A percentile compares a stretch with the other conserved stretches of the same genome.
phyloP scores from a whole-genome alignment of 1,284 basidiomycete species.

The Puccinia hordei region DNA sequence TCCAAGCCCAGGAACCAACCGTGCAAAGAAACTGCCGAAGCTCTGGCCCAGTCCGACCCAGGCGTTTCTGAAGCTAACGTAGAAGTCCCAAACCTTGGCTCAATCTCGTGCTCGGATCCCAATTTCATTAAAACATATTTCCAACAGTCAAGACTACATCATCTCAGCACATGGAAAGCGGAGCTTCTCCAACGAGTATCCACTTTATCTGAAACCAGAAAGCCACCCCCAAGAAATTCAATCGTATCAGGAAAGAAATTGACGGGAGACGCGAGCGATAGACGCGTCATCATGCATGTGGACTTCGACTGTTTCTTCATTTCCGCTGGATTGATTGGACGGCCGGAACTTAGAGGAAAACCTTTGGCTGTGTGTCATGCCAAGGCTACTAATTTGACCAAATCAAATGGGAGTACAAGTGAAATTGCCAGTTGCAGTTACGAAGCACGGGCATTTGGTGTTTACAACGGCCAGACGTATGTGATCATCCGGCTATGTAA shows the following conservation, averaged over 20 bases:
- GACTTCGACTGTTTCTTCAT: slow-evolving; percentile 99
- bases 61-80: slow-evolving; percentile 61
- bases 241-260: slow-evolving; percentile 50
- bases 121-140: slow-evolving; percentile 89
- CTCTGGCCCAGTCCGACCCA: slow-evolving; percentile 60
- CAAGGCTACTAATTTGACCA: slow-evolving; percentile 69
- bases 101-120: slow-evolving; percentile 77
- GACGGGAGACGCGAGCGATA: slow-evolving; percentile 60
- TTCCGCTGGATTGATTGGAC: slow-evolving; percentile 75
- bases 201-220: slow-evolving; percentile 33
- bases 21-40: slow-evolving; percentile 57
- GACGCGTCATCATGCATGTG: slow-evolving; percentile 83
- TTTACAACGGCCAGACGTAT: slow-evolving; percentile 91
- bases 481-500: slow-evolving; percentile 52
- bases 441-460: slow-evolving; percentile 81
- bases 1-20: neutral
- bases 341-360: slow-evolving; percentile 78
- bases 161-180: slow-evolving; percentile 90
- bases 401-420: slow-evolving; percentile 71
- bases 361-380: slow-evolving; percentile 95
- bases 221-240: slow-evolving; percentile 13
- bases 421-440: slow-evolving; percentile 95
- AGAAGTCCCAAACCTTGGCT: slow-evolving; percentile 54
- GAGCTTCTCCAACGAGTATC: slow-evolving; percentile 76
- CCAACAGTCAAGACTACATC: slow-evolving; percentile 85